Evolutionary conservation across 106 monocot species (phyloP), one percentile per base, ranked within the genome.

Genomic region (Allium sativum): DNA sequence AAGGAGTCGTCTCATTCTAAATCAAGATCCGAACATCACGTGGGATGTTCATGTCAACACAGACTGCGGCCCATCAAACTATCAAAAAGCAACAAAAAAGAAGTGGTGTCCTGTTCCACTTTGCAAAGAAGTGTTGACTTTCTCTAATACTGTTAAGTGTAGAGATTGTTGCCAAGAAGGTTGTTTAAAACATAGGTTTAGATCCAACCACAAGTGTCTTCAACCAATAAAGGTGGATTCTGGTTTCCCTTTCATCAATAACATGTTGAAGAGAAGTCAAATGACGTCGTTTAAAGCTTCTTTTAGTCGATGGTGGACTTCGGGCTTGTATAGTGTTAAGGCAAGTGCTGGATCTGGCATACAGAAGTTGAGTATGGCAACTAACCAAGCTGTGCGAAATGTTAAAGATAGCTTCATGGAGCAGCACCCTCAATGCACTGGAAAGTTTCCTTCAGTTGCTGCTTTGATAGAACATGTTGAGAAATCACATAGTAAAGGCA

Each of bases 11-110:
- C 66, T 93, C 48, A 45, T 83, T 50, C 80, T 73, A 44, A 81
- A 76, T 59, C 80, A 89, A 76, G 89, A 93, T 61, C 83, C 93
- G 40, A 89, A 93, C 43, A 78, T 85, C 56, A 85, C 93, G 9
- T 93, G 93, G 93, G 88, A 93, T 40, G 19, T 69, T 21, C 93
- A 92, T 65, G 82, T 77, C 14, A 92, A 87, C 59, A 74, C 61
- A 14, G 87, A 84, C 19, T 92, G 92, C 56, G 92, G 87, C 70
- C 87, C 92, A 47, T 89, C 93, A 63, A 93, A 93, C 70, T 89
- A 80, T 62, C 82, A 89, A 45, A 80, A 68, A 56, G 78, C 62
- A 53, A 83, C 73, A 6, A 83, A 82, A 60, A 89, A 85, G 62
- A 86, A 78, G 74, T 72, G 68, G 12, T 93, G 93, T 53, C 93